These are phyloP conservation scores for Glomus cerebriforme DNA, from an alignment of 192 early-diverging fungal species.

Conservation along the genomic window DNA sequence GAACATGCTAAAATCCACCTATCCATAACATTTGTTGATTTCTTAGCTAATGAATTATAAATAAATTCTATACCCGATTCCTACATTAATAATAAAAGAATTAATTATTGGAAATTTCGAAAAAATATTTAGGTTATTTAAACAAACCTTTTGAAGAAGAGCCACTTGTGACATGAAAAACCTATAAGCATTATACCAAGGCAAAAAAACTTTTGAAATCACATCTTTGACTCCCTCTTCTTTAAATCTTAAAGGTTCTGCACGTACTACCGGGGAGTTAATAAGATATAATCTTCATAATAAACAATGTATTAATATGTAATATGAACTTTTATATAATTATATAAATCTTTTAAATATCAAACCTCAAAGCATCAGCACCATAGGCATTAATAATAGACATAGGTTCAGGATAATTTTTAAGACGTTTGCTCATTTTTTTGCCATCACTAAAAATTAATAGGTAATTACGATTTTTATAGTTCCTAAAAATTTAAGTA, in stretches of 20 bases:
- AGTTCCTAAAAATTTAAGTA: not conserved
- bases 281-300: constrained; percentile 81
- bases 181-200: constrained; percentile 98
- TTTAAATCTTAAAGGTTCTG: constrained; percentile 92
- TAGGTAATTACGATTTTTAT: not conserved
- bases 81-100: not conserved
- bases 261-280: constrained; percentile 97
- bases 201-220: constrained; percentile 90
- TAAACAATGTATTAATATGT: not conserved
- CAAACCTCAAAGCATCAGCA: constrained; percentile 79
- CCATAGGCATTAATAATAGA: constrained; percentile 85
- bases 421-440: constrained; percentile 98
- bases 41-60: constrained; percentile 72
- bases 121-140: not conserved
- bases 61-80: constrained; percentile 57
- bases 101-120: not conserved
- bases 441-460: constrained; percentile 79
- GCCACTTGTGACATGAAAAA: constrained; percentile 94
- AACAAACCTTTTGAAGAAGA: constrained; percentile 79
- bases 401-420: constrained; percentile 97
- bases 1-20: constrained; percentile 95
- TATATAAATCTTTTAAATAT: not conserved
- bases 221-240: constrained; percentile 98
- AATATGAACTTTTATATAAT: not conserved
- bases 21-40: constrained; percentile 94